Conservation (phyloP, 805 yeast species). For the Yamadazyma paraphyllophila region DNA sequence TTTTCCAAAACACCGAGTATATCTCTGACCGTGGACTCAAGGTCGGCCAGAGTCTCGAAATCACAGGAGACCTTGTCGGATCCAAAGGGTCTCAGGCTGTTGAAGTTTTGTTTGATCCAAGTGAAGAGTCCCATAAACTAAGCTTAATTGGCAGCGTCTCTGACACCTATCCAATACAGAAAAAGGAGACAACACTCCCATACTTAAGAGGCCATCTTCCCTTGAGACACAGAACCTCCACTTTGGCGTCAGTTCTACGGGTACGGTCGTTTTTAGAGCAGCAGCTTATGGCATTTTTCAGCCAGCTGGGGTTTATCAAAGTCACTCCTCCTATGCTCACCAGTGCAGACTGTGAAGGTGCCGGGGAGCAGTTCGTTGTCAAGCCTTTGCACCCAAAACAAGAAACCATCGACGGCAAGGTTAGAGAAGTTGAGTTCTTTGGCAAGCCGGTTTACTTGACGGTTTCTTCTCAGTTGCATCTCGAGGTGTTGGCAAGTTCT, state of each 20-base stretch:
- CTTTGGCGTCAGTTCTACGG: slow-evolving; percentile 65
- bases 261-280: slow-evolving; percentile 68
- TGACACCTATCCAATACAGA: slow-evolving; percentile 76
- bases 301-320: slow-evolving; percentile 55
- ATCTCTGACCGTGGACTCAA: slow-evolving; percentile 33
- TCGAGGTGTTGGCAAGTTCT: slow-evolving; percentile 77
- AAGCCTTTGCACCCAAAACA: slow-evolving; percentile 24
- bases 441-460: slow-evolving; percentile 71
- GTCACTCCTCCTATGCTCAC: slow-evolving; percentile 87
- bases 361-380: slow-evolving; percentile 82
- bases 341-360: slow-evolving; percentile 94
- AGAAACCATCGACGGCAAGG: slow-evolving; percentile 17
- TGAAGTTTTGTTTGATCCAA: slow-evolving; percentile 27
- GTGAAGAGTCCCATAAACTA: slow-evolving; percentile 31
- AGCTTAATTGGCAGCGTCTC: slow-evolving; percentile 60
- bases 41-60: slow-evolving; percentile 45
- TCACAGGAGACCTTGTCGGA: slow-evolving; percentile 32
- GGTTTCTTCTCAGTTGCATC: slow-evolving; percentile 88
- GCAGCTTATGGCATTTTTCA: slow-evolving; percentile 54
- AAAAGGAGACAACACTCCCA: slow-evolving; percentile 66
- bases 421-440: slow-evolving; percentile 44
- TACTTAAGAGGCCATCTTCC: slow-evolving; percentile 73
- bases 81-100: slow-evolving; percentile 33
- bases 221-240: slow-evolving; percentile 68
- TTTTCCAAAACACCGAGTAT: slow-evolving; percentile 25